Evolutionary conservation across 805 yeast genomes (phyloP), one percentile per base, ranked within the genome.

Genomic region (Phaffomyces opuntiae): DNA sequence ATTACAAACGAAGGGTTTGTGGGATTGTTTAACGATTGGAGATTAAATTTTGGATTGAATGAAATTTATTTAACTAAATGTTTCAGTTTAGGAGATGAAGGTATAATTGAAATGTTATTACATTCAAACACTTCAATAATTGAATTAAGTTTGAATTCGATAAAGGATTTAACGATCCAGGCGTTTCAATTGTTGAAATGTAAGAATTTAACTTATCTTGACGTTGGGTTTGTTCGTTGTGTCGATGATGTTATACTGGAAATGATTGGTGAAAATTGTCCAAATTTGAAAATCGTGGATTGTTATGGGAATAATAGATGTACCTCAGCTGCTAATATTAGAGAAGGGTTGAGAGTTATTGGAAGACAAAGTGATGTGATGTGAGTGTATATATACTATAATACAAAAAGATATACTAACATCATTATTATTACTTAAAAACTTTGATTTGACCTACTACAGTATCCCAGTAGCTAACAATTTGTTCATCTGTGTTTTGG

Each of bases 251-350:
- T 71, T 17, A 74, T 79, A 0, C 61, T 90, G n/a, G 76, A 75
- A 25, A 56, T 73, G 27, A 53, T 88, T 19, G 74, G 84, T 3
- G 64, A 72, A 26, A 71, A 75, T 11, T 86, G 93, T 50, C 75
- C 80, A 0, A 76, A 76, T 40, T 64, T 91, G 46, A 71, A 73
- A 39, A 70, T 85, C 14, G 59, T 91, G 45, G 95, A 87, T 55
- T 90, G 87, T 14, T 88, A 82, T 61, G 96, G 96, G 1, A 72
- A 83, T 57, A 86, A 84, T 58, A 68, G 79, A 54, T 77, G 88
- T 48, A 77, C 89, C 1, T 65, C 71, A 9, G 68, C 69, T 25
- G 83, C 86, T 1, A 63, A 62, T 4, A 61, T 75, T 2, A 67
- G 83, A 45, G 66, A 68, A 6, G 83, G 80, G 13, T 60, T 87